Evolutionary conservation across 768 basidiomycete species (phyloP).

Genomic region (Wakefieldia striispora): DNA sequence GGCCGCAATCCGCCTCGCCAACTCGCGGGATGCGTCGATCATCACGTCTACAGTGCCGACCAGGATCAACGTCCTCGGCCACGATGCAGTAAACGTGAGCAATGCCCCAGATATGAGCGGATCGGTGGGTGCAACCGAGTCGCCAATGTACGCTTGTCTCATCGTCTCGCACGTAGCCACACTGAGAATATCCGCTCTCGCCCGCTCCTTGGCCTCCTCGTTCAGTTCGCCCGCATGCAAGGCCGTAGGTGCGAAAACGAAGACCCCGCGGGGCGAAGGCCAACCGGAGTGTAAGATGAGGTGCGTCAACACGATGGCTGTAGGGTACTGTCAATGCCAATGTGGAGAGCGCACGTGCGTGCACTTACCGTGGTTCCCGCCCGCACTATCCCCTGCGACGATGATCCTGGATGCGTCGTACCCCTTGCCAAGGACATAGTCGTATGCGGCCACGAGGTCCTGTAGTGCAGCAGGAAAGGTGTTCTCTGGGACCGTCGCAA

Average conservation of each 20-base stretch:
- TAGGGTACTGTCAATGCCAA: background rate
- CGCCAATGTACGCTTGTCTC: conserved; percentile 5
- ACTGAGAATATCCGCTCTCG: background rate
- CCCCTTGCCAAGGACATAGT: conserved; percentile 10
- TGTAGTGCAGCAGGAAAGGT: conserved; percentile 13
- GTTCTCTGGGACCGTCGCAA: conserved; percentile 15
- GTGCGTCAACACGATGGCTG: conserved; percentile 15
- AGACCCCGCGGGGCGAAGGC: conserved; percentile 51
- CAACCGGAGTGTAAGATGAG: conserved; percentile 49
- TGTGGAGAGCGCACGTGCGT: too few relatives aligned
- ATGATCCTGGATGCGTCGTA: conserved; percentile 9
- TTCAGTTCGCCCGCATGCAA: conserved; percentile 8
- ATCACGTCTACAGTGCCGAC: conserved; percentile 7
- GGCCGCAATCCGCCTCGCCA: conserved; percentile 1
- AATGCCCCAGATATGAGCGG: conserved; percentile 8
- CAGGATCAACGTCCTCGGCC: conserved; percentile 16
- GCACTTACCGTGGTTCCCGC: conserved; percentile 13
- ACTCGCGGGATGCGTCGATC: conserved; percentile 3
- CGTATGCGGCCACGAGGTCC: conserved; percentile 15
- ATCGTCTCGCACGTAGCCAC: background rate
- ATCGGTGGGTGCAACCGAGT: background rate
- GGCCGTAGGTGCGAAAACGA: conserved; percentile 49
- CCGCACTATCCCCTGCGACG: conserved; percentile 18
- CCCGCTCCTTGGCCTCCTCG: background rate
- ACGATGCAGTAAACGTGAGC: conserved; percentile 7